phyloP scores from a whole-genome alignment of 805 yeast genomes.

The Priceomyces medius region DNA sequence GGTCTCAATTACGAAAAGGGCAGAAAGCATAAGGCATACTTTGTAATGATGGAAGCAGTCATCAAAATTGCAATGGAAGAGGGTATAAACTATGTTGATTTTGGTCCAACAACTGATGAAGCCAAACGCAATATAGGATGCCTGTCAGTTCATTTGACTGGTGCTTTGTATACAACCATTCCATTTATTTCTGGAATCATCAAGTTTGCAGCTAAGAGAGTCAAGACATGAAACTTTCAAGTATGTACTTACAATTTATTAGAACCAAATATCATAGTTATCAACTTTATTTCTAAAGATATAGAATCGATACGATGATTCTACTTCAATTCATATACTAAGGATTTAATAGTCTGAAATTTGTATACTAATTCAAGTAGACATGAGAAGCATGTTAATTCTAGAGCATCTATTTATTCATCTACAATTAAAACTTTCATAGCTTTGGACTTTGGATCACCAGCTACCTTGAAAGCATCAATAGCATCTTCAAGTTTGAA shows the following conservation, averaged over 20 bases:
- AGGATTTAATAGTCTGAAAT: no score
- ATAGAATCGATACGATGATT: no score
- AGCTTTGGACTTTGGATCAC: slow-evolving; percentile 9
- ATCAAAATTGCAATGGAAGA: slow-evolving; percentile 38
- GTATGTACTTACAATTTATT: no score
- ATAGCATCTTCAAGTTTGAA: slow-evolving; percentile 9
- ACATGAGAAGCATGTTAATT: no score
- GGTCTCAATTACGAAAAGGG: slow-evolving; percentile 42
- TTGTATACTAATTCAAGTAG: no score
- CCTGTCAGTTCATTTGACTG: slow-evolving; percentile 34
- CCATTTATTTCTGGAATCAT: slow-evolving; percentile 14
- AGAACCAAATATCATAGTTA: no score
- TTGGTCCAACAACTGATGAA: slow-evolving; percentile 46
- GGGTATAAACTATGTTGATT: slow-evolving; percentile 39
- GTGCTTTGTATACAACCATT: slow-evolving; percentile 33
- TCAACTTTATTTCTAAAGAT: no score
- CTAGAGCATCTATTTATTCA: not conserved
- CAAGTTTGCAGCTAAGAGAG: slow-evolving; percentile 16
- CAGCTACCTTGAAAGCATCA: slow-evolving; percentile 9
- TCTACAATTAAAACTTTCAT: slow-evolving; percentile 11
- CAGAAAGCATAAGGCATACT: slow-evolving; percentile 40
- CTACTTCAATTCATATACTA: no score
- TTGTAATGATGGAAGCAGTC: slow-evolving; percentile 49
- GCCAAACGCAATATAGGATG: slow-evolving; percentile 44
- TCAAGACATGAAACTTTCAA: slow-evolving; percentile 14